Percentiles rank a stretch among this genome's conserved stretches.
These are phyloP conservation scores for Cordyceps cateniannulata DNA, from an alignment of 2,329 filamentous ascomycete species.

Conservation along the genomic window DNA sequence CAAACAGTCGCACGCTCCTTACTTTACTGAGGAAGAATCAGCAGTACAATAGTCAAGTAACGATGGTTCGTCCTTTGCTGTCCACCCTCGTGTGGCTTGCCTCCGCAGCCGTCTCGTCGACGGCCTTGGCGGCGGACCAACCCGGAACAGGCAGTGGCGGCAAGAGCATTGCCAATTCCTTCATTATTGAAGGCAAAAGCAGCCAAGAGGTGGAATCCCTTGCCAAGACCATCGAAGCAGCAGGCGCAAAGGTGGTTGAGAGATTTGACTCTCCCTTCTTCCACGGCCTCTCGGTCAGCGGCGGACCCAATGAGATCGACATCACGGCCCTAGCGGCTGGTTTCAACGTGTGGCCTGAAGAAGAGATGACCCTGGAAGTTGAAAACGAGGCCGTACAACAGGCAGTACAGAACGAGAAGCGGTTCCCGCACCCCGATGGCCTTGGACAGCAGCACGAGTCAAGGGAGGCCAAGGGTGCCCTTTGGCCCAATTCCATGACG, in stretches of 20 bases:
- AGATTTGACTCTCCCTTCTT: neutral
- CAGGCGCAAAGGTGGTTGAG: neutral
- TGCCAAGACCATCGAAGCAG: neutral
- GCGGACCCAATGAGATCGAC: neutral
- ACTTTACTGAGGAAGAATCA: neutral
- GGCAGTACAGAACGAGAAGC: neutral
- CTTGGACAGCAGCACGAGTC: neutral
- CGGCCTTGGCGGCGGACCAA: neutral
- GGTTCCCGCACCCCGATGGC: neutral
- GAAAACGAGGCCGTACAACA: neutral
- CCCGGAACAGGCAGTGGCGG: neutral
- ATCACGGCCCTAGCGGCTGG: neutral
- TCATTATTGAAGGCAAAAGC: neutral
- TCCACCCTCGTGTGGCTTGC: neutral
- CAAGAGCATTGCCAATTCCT: neutral
- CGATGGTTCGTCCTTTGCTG: neutral
- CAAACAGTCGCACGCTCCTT: neutral
- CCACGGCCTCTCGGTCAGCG: neutral
- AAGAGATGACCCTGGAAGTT: neutral
- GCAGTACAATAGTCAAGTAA: neutral
- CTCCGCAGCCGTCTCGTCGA: neutral
- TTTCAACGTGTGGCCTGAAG: neutral
- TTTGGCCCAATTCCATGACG: constrained; percentile 40
- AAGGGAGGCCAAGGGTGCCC: constrained; percentile 23
- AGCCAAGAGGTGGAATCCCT: neutral